Evolutionary conservation across 129 eudicot species (phyloP).

Genomic region (Apium graveolens): DNA sequence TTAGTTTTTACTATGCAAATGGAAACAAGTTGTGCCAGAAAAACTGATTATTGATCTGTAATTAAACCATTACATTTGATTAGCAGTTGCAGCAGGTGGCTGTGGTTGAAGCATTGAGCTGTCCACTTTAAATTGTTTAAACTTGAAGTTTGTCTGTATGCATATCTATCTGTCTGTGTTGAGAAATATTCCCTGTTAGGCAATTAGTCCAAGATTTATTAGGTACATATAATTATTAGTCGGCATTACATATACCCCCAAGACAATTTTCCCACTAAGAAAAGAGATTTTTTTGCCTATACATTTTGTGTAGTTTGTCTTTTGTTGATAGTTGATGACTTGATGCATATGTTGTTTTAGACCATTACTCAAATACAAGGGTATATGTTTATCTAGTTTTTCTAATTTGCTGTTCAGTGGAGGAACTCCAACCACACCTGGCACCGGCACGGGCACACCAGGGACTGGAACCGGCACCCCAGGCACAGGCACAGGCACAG

Average conservation of each 20-base stretch:
- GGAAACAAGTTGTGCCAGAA: not conserved
- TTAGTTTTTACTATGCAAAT: not conserved
- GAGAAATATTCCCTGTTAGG: not conserved
- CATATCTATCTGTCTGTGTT: not conserved
- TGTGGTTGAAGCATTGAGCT: conserved; percentile 2
- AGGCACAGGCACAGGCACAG: conserved; percentile 18
- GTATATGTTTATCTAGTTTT: not conserved
- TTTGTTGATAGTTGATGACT: not conserved
- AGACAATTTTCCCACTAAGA: not conserved
- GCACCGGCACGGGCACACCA: conserved; percentile 14
- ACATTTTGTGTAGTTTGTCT: not conserved
- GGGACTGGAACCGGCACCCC: conserved; percentile 7
- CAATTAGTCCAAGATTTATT: not conserved
- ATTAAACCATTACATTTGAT: not conserved
- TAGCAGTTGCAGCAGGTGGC: not conserved
- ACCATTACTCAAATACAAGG: not conserved
- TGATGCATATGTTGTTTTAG: not conserved
- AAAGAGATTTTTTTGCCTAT: not conserved
- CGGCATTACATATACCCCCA: not conserved
- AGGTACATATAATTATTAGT: not conserved
- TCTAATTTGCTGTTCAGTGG: conserved; percentile 17
- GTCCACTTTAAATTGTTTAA: not conserved
- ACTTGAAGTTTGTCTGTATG: not conserved
- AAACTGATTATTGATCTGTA: not conserved
- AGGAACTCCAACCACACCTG: conserved; percentile 25